These are phyloP conservation scores for Schizochytrium sp. DNA, from an alignment of 108 stramenopile genomes.

Conservation along the genomic window DNA sequence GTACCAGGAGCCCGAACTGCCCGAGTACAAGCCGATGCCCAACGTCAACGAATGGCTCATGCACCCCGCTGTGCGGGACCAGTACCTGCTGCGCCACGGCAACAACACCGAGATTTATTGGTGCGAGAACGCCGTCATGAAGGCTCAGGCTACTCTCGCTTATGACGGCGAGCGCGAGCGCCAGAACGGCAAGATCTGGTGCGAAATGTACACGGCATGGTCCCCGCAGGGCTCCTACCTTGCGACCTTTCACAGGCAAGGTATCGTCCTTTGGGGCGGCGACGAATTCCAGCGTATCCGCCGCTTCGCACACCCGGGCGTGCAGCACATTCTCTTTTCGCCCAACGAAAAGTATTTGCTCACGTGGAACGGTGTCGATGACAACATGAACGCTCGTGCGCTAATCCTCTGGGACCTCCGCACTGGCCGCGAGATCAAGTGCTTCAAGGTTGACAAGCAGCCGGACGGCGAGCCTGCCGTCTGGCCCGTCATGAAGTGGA, in stretches of 20 bases:
- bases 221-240: conserved; percentile 33
- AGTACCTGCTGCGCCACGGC: conserved; percentile 23
- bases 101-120: conserved; percentile 31
- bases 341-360: conserved; percentile 25
- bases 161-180: conserved; percentile 29
- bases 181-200: conserved; percentile 21
- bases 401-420: conserved; percentile 35
- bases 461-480: not conserved
- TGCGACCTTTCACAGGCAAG: conserved; percentile 26
- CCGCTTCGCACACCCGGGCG: conserved; percentile 27
- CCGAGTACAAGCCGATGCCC: conserved; percentile 5
- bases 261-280: conserved; percentile 33
- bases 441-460: conserved; percentile 14
- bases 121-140: conserved; percentile 2
- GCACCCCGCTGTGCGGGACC: conserved; percentile 23
- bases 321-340: conserved; percentile 28
- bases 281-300: conserved; percentile 19
- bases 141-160: not conserved
- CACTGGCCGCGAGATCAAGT: conserved; percentile 17
- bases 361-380: conserved; percentile 23
- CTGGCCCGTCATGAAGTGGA: conserved; percentile 25
- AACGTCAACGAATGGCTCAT: conserved; percentile 15
- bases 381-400: conserved; percentile 4
- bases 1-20: not conserved
- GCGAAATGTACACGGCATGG: conserved; percentile 28